Percentiles rank a stretch among this genome's conserved stretches.
phyloP scores from a whole-genome alignment of 2,329 filamentous ascomycete species.

The Ophiocordyceps camponoti-floridani region DNA sequence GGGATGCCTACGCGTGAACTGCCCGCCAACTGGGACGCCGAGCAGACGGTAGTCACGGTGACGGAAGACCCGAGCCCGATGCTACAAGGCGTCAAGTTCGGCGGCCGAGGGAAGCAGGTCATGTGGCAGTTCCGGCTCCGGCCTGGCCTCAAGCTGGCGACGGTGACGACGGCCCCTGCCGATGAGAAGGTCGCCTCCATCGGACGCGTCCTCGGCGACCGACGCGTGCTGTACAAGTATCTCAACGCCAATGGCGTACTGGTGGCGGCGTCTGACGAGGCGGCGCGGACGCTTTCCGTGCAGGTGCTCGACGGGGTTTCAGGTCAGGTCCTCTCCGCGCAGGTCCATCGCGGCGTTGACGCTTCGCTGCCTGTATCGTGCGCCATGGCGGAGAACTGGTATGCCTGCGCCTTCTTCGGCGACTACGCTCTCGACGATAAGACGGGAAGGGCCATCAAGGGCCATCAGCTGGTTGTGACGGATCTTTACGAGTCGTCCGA shows the following conservation, averaged over 20 bases:
- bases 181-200: constrained; percentile 90
- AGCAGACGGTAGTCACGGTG: constrained; percentile 34
- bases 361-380: constrained; percentile 55
- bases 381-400: constrained; percentile 86
- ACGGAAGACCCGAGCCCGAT: constrained; percentile 21
- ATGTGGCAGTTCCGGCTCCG: constrained; percentile 60
- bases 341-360: constrained; percentile 57
- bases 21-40: constrained; percentile 25
- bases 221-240: constrained; percentile 95
- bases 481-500: constrained; percentile 80
- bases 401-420: constrained; percentile 64
- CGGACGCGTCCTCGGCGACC: constrained; percentile 78
- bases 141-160: constrained; percentile 46
- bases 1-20: constrained; percentile 28
- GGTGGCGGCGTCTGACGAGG: constrained; percentile 48
- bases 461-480: constrained; percentile 69
- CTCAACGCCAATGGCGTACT: constrained; percentile 75
- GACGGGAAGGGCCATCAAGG: constrained; percentile 44
- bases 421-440: constrained; percentile 39
- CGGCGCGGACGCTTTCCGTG: constrained; percentile 42
- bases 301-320: constrained; percentile 78
- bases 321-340: constrained; percentile 58
- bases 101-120: constrained; percentile 24
- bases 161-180: constrained; percentile 47
- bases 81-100: constrained; percentile 37